These are phyloP conservation scores for Trypethelium eluteriae DNA, from an alignment of 495 filamentous ascomycete genomes.

Conservation along the genomic window DNA sequence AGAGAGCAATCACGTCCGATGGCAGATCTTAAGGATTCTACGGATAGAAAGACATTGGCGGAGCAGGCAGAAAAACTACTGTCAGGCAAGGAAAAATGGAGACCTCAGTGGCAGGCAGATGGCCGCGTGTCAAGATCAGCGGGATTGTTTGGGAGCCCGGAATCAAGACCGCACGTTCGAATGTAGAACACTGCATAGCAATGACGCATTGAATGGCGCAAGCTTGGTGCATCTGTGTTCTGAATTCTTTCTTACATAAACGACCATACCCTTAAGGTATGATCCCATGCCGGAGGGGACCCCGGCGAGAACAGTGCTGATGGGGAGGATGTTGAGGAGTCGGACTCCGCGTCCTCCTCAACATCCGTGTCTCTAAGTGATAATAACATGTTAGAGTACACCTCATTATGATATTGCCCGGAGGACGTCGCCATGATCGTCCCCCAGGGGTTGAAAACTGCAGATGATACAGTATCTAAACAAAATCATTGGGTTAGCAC, in stretches of 20 bases:
- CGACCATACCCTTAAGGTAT: background rate
- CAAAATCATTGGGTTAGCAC: background rate
- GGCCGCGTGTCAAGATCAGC: background rate
- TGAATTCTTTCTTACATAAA: background rate
- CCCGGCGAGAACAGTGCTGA: background rate
- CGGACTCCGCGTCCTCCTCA: too few species aligned
- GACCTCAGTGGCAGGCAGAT: slow-evolving; percentile 26
- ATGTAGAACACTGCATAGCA: background rate
- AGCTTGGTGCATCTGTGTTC: background rate
- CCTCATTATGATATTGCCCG: slow-evolving; percentile 44
- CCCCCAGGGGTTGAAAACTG: slow-evolving; percentile 59
- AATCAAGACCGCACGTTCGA: background rate
- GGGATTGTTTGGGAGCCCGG: background rate
- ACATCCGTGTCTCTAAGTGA: background rate
- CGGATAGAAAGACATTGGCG: slow-evolving; percentile 36
- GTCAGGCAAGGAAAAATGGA: slow-evolving; percentile 37
- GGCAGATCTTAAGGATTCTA: slow-evolving; percentile 32
- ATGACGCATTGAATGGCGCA: background rate
- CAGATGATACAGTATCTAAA: slow-evolving; percentile 51
- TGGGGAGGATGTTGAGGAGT: background rate
- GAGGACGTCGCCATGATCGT: slow-evolving; percentile 68
- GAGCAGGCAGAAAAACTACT: slow-evolving; percentile 55
- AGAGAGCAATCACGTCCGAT: slow-evolving; percentile 20
- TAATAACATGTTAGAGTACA: background rate
- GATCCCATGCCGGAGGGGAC: background rate